Conservation (phyloP, 345 rosid genomes). For the Viola odorata region DNA sequence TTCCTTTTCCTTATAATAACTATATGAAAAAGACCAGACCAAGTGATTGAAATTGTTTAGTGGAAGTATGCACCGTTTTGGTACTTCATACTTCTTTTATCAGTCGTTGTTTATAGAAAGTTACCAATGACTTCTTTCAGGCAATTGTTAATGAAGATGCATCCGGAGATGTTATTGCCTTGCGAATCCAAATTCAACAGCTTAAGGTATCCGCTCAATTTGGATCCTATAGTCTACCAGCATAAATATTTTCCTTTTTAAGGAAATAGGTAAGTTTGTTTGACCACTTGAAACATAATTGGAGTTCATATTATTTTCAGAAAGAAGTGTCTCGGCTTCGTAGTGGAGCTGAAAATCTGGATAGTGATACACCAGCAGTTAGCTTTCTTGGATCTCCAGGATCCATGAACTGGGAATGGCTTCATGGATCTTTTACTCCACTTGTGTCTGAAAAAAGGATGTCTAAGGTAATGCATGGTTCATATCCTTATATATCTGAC, state of each 20-base stretch:
- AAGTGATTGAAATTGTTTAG: not conserved
- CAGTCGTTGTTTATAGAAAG: conserved; percentile 5
- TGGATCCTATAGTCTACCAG: not conserved
- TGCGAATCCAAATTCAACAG: conserved; percentile 92
- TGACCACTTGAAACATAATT: not conserved
- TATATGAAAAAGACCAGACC: not conserved
- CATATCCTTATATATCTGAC: not conserved
- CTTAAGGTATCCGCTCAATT: conserved; percentile 54
- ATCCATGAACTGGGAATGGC: conserved; percentile 63
- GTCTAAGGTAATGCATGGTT: too few species aligned
- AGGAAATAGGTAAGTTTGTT: not conserved
- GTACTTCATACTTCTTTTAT: not conserved
- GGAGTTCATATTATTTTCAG: conserved; percentile 33
- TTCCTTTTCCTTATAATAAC: not conserved
- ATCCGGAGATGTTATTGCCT: conserved; percentile 88
- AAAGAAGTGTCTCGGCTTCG: conserved; percentile 74
- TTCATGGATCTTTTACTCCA: conserved; percentile 72
- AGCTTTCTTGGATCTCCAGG: conserved; percentile 69
- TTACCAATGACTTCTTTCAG: conserved; percentile 30
- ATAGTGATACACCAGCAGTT: conserved; percentile 36
- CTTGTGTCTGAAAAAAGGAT: conserved; percentile 50
- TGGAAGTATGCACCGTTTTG: conserved; percentile 2
- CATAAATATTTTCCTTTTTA: too few species aligned
- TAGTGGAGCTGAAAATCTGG: conserved; percentile 55
- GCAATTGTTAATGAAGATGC: conserved; percentile 97